Evolutionary conservation across 2,329 filamentous ascomycete species (phyloP), one percentile per base, ranked within the genome.

Genomic region (Esteya vermicola): DNA sequence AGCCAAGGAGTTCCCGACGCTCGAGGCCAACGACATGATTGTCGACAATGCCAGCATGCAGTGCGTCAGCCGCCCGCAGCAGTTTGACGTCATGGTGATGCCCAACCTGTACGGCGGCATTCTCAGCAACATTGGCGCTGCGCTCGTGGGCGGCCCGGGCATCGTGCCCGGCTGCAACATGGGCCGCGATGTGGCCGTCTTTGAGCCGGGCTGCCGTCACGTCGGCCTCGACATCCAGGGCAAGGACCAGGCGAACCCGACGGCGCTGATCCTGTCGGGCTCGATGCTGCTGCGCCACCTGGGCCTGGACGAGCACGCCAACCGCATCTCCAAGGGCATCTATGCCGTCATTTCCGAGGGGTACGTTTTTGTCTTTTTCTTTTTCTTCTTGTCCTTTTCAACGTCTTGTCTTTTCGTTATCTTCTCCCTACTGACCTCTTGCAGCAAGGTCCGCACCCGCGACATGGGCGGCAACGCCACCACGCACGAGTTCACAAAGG

Each of bases 21-120:
- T 98, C 53, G 84, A 95, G 72, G 81, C 81, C 59, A 93, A 93
- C 72, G 91, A 98, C 69, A 95, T 98, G 89, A 98, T 98, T 63
- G 91, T 98, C 65, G 91, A 98, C 70, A 98, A 98, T 66, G 91
- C 91, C 57, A 93, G 85, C 57, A 98, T 98, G 91, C 91, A 98
- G 72, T 93, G 86, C 60, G 91, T 98, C 52, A 88, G 85, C 51
- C 75, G 78, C 51, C 91, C 91, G 47, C 91, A 96, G 69, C 91
- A 98, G 67, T 98, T 98, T 60, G 91, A 98, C 62, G 91, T 98
- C 55, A 85, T 98, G 81, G 91, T 98, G 63, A 96, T 96, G 88
- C 91, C 91, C 57, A 98, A 98, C 73, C 70, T 96, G 58, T 96
- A 96, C 75, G 89, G 89, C 64, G 88, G 89, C 61, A 98, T 98